These are phyloP conservation scores for Cladosporium sp. DNA, from an alignment of 2,329 filamentous ascomycete genomes.

Conservation along the genomic window DNA sequence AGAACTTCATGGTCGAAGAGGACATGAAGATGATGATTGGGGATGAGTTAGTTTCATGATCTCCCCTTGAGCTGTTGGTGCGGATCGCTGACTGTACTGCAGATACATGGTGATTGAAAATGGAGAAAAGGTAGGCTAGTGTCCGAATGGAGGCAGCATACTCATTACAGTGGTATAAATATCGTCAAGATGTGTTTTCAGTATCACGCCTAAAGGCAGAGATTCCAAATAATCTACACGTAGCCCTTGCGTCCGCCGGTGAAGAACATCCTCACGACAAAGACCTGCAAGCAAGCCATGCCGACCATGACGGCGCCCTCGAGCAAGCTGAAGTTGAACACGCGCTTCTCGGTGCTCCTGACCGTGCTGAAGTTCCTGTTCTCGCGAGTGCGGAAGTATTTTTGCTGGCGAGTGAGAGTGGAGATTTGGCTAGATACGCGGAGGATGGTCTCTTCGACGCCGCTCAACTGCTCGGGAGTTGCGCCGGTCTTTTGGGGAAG, in stretches of 20 bases:
- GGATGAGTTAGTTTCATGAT: slow-evolving; percentile 32
- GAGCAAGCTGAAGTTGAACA: slow-evolving; percentile 95
- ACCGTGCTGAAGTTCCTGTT: slow-evolving; percentile 99
- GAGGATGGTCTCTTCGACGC: slow-evolving; percentile 88
- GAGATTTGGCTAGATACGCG: slow-evolving; percentile 90
- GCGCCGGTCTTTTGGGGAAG: slow-evolving; percentile 86
- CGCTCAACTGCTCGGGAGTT: slow-evolving; percentile 79
- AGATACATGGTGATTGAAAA: slow-evolving; percentile 28
- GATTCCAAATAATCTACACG: slow-evolving; percentile 6
- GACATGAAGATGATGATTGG: slow-evolving; percentile 44
- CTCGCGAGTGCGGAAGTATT: slow-evolving; percentile 98
- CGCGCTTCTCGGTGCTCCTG: slow-evolving; percentile 87
- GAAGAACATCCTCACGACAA: slow-evolving; percentile 98
- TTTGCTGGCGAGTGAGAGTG: slow-evolving; percentile 93
- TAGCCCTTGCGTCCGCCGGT: slow-evolving; percentile 70
- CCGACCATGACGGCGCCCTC: slow-evolving; percentile 86
- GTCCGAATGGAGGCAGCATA: background rate
- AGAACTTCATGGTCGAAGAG: slow-evolving; percentile 33
- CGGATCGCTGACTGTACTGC: background rate
- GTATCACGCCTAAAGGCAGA: background rate
- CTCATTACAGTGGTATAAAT: too few relatives aligned
- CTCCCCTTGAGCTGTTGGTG: background rate
- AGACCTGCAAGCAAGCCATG: slow-evolving; percentile 95
- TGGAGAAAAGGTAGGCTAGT: slow-evolving; percentile 34
- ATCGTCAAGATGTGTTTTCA: too few relatives aligned